phyloP scores from a whole-genome alignment of 805 yeast genomes.

The Candida berthetii region DNA sequence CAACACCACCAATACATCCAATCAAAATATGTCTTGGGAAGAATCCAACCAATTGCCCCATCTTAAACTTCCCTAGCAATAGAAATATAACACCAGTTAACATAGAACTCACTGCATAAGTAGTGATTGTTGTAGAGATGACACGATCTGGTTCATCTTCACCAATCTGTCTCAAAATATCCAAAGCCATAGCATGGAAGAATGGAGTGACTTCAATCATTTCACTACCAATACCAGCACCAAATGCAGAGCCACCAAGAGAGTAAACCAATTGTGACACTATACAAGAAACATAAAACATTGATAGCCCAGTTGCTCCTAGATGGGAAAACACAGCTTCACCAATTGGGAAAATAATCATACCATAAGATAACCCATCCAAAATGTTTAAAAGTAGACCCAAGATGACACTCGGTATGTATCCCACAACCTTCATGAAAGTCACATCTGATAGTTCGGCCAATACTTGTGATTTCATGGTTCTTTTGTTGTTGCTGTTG shows the following conservation, averaged over 20 bases:
- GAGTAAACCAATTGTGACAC: constrained; percentile 86
- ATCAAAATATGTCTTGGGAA: constrained; percentile 95
- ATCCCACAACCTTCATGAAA: constrained; percentile 10
- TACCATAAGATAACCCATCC: constrained; percentile 93
- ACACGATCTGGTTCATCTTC: constrained; percentile 43
- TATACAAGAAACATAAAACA: constrained; percentile 92
- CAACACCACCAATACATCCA: constrained; percentile 98
- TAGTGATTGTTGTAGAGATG: constrained; percentile 79
- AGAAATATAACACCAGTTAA: constrained; percentile 83
- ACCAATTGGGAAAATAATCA: constrained; percentile 93
- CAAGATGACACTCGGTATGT: constrained; percentile 72
- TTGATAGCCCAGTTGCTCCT: constrained; percentile 86
- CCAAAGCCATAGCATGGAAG: constrained; percentile 88
- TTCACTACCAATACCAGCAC: constrained; percentile 91
- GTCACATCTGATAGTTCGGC: background rate
- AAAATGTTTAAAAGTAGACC: constrained; percentile 83
- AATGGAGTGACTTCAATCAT: constrained; percentile 99
- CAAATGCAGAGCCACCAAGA: constrained; percentile 85
- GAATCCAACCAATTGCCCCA: constrained; percentile 88
- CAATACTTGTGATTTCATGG: background rate
- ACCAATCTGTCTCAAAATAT: constrained; percentile 54
- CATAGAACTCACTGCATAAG: constrained; percentile 78
- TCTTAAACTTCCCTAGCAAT: constrained; percentile 64
- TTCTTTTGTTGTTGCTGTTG: background rate
- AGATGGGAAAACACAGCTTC: constrained; percentile 68